These are phyloP conservation scores for Umbelopsis sp. DNA, from an alignment of 192 early-diverging fungal genomes.

Conservation along the genomic window DNA sequence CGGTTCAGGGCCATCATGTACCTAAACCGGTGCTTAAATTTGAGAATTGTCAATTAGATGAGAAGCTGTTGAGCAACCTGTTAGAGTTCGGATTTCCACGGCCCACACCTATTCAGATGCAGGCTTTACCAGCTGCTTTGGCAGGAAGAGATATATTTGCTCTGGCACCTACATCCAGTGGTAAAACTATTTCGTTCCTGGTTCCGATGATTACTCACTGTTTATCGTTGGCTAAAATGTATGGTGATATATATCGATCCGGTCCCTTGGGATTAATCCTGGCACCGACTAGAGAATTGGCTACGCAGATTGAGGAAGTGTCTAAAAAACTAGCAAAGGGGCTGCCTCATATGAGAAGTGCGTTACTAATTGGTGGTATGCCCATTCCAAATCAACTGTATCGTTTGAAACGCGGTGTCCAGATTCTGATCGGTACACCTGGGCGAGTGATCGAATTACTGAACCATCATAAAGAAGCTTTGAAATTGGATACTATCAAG, in stretches of 20 bases:
- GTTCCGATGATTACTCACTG: slow-evolving; percentile 50
- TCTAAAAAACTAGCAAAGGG: slow-evolving; percentile 43
- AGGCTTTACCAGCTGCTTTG: slow-evolving; percentile 60
- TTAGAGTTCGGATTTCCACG: slow-evolving; percentile 34
- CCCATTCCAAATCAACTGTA: slow-evolving; percentile 56
- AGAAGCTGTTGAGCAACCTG: slow-evolving; percentile 43
- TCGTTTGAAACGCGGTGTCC: slow-evolving; percentile 56
- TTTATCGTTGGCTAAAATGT: slow-evolving; percentile 32
- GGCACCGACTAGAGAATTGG: slow-evolving; percentile 56
- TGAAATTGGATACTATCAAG: slow-evolving; percentile 43
- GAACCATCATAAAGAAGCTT: slow-evolving; percentile 32
- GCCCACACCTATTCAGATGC: slow-evolving; percentile 68
- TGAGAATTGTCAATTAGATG: slow-evolving; percentile 45
- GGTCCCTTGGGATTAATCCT: slow-evolving; percentile 52
- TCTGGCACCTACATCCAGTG: slow-evolving; percentile 53
- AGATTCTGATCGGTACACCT: slow-evolving; percentile 59
- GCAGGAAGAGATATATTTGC: slow-evolving; percentile 53
- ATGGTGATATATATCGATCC: slow-evolving; percentile 9
- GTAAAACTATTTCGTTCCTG: slow-evolving; percentile 54
- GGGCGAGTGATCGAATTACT: slow-evolving; percentile 55
- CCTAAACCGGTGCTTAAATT: slow-evolving; percentile 49
- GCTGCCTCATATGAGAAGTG: slow-evolving; percentile 55
- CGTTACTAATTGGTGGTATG: slow-evolving; percentile 55
- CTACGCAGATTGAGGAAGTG: slow-evolving; percentile 50
- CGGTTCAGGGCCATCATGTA: slow-evolving; percentile 41